Evolutionary conservation across 257 asterid species (phyloP).

Genomic region (Solanum raphanifolium): DNA sequence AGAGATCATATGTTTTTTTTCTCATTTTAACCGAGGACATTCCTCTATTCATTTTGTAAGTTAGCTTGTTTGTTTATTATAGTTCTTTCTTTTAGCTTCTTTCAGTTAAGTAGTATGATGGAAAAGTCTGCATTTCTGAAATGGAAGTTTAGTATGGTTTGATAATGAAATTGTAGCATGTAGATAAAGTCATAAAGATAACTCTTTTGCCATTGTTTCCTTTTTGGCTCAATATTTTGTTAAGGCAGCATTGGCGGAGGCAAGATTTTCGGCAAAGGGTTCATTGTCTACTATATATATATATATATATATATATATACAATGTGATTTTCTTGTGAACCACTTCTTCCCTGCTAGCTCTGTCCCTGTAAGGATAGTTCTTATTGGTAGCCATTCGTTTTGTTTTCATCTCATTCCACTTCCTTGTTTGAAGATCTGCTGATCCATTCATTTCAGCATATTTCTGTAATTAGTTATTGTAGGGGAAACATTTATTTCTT

Average conservation of each 20-base stretch:
- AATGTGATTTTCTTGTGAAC: background rate
- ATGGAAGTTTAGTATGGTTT: background rate
- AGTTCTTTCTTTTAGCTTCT: background rate
- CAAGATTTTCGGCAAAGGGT: background rate
- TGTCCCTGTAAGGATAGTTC: background rate
- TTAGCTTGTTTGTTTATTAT: background rate
- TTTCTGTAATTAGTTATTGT: background rate
- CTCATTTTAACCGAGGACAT: background rate
- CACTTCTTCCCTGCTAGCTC: background rate
- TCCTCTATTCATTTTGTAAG: background rate
- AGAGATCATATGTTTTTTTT: background rate
- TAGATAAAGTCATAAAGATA: background rate
- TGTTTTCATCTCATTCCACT: background rate
- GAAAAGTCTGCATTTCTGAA: background rate
- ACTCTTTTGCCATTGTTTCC: background rate
- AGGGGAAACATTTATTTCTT: background rate
- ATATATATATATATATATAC: background rate
- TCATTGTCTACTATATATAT: background rate
- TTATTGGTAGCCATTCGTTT: background rate
- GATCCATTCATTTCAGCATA: background rate
- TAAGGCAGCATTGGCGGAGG: background rate
- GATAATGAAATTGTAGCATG: background rate
- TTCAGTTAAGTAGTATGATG: background rate
- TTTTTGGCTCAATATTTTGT: background rate
- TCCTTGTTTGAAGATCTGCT: background rate